Percentiles rank a stretch among this genome's conserved stretches.
Conservation (phyloP, 208 protist genomes). For the Leishmania arabica region DNA sequence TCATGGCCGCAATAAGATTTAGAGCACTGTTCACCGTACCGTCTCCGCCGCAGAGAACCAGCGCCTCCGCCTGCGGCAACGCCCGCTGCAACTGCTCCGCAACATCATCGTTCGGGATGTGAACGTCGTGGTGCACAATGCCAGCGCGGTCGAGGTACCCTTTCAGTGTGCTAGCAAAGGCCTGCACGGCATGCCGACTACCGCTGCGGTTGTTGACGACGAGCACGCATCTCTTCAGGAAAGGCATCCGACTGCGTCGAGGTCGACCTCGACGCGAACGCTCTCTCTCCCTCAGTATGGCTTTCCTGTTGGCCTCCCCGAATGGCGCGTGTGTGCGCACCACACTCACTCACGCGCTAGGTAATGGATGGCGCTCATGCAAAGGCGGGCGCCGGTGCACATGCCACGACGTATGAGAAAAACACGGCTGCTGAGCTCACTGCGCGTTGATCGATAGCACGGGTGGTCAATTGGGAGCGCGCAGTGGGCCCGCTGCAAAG, state of each 20-base stretch:
- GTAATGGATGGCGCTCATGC: not conserved
- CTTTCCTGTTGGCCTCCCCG: not conserved
- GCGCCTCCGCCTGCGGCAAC: slow-evolving; percentile 34
- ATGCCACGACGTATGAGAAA: not conserved
- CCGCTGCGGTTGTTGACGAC: slow-evolving; percentile 81
- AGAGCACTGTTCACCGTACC: slow-evolving; percentile 76
- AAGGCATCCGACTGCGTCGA: slow-evolving; percentile 13
- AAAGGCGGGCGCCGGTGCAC: too few species aligned
- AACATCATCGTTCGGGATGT: slow-evolving; percentile 42
- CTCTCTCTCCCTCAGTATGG: not conserved
- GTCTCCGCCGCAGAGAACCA: slow-evolving; percentile 77
- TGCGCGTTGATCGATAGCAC: not conserved
- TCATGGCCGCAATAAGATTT: slow-evolving; percentile 48
- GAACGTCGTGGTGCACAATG: slow-evolving; percentile 67
- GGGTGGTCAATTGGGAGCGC: too few species aligned
- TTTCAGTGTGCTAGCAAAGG: slow-evolving; percentile 57
- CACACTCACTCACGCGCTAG: not conserved
- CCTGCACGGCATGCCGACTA: slow-evolving; percentile 38
- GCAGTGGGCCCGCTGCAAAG: not conserved
- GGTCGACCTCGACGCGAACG: not conserved
- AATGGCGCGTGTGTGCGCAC: not conserved
- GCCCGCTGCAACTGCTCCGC: slow-evolving; percentile 10
- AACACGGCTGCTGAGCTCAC: not conserved
- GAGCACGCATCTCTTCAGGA: slow-evolving; percentile 48
- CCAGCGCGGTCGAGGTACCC: slow-evolving; percentile 70